These are phyloP conservation scores for Pythium aphanidermatum DNA, from an alignment of 352 stramenopile genomes.

Conservation along the genomic window DNA sequence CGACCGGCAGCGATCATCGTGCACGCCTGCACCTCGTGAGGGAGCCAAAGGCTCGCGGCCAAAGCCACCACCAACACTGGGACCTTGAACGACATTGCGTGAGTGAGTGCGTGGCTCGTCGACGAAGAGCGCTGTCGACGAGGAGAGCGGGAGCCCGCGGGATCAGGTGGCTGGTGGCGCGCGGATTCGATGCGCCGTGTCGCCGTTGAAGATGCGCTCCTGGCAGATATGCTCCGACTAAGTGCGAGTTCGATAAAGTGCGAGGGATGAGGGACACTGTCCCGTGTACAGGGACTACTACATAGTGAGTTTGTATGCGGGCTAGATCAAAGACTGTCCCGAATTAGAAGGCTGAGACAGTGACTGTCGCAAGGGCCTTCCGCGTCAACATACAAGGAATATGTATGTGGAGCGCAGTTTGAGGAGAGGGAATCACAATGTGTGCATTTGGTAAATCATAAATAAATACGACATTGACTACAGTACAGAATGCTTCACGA, in stretches of 20 bases:
- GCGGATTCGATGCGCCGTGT: background rate
- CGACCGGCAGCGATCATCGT: constrained; percentile 71
- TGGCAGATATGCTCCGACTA: no score
- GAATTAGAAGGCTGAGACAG: no score
- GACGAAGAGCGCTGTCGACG: background rate
- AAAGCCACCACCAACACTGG: background rate
- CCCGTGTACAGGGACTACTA: no score
- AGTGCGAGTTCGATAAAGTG: no score
- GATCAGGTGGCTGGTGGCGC: no score
- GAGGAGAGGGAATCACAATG: background rate
- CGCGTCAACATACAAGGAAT: no score
- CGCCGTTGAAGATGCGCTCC: constrained; percentile 8
- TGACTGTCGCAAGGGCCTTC: no score
- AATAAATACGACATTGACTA: constrained; percentile 18
- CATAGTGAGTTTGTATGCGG: constrained; percentile 4
- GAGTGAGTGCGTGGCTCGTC: background rate
- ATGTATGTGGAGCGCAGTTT: no score
- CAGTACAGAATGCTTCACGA: constrained; percentile 9
- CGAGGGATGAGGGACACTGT: background rate
- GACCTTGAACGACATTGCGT: background rate
- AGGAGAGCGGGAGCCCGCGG: background rate
- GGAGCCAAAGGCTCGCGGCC: background rate
- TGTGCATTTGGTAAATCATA: constrained; percentile 4
- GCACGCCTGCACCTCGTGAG: constrained; percentile 40
- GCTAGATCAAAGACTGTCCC: no score